phyloP scores from a whole-genome alignment of 352 stramenopile genomes.

The Albugo laibachii region DNA sequence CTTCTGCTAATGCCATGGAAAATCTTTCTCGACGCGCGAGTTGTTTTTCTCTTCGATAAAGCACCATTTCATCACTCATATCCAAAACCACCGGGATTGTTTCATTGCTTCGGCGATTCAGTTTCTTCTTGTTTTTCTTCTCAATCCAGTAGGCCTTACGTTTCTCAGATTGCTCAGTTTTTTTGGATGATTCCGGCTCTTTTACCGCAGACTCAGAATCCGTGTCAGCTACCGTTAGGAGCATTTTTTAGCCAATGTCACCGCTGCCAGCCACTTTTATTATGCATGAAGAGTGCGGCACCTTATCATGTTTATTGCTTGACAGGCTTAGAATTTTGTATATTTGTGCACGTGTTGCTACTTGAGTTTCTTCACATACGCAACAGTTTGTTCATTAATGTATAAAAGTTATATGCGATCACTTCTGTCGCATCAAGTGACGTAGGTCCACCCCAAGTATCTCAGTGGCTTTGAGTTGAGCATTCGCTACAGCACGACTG shows the following conservation, averaged over 20 bases:
- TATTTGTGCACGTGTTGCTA: too few relatives aligned
- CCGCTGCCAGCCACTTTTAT: too few relatives aligned
- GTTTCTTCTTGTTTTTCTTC: slow-evolving; percentile 76
- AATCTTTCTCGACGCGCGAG: slow-evolving; percentile 54
- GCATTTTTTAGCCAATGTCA: too few relatives aligned
- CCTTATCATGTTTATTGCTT: too few relatives aligned
- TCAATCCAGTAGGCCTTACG: slow-evolving; percentile 44
- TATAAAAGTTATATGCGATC: too few relatives aligned
- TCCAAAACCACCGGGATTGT: slow-evolving; percentile 13
- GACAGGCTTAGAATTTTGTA: too few relatives aligned
- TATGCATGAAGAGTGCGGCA: too few relatives aligned
- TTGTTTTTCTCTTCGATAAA: slow-evolving; percentile 28
- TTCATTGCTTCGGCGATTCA: too few relatives aligned
- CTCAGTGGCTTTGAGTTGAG: slow-evolving; percentile 68
- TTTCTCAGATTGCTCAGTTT: slow-evolving; percentile 34
- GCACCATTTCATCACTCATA: slow-evolving; percentile 58
- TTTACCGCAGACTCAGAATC: too few relatives aligned
- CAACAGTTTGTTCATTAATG: too few relatives aligned
- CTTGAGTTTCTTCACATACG: too few relatives aligned
- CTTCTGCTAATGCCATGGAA: slow-evolving; percentile 70
- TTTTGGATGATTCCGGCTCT: slow-evolving; percentile 25
- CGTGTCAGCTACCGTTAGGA: too few relatives aligned
- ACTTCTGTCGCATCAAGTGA: slow-evolving; percentile 72
- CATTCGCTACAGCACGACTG: slow-evolving; percentile 55
- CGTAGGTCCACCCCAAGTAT: slow-evolving; percentile 70